Evolutionary conservation across 1,284 basidiomycete genomes (phyloP).

Genomic region (Sanghuangporus baumii): DNA sequence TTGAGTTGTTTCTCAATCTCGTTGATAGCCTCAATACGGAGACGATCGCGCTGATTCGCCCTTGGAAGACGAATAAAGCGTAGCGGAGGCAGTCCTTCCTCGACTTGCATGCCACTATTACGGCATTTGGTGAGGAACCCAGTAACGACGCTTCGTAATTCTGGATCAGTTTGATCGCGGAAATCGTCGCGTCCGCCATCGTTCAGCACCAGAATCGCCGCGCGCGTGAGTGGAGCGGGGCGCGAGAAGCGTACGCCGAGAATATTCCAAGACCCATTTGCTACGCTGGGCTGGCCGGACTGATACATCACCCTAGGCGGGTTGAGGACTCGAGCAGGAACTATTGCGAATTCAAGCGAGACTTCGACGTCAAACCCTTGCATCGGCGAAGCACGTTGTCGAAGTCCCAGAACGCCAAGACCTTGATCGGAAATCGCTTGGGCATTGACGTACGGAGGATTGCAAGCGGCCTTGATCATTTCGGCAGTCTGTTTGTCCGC

Average conservation of each 20-base stretch:
- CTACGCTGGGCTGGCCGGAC: slow-evolving; percentile 16
- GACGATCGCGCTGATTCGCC: slow-evolving; percentile 25
- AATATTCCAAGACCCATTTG: slow-evolving; percentile 68
- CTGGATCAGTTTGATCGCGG: slow-evolving; percentile 45
- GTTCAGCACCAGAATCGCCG: slow-evolving; percentile 5
- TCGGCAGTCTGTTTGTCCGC: slow-evolving; percentile 34
- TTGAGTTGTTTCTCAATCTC: slow-evolving; percentile 5
- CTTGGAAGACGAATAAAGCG: slow-evolving; percentile 56
- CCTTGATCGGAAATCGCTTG: slow-evolving; percentile 48
- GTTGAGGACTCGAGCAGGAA: slow-evolving; percentile 57
- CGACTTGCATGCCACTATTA: slow-evolving; percentile 10
- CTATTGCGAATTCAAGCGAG: slow-evolving; percentile 44
- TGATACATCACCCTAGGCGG: slow-evolving; percentile 53
- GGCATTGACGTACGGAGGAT: slow-evolving; percentile 8
- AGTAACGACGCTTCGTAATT: slow-evolving; percentile 24
- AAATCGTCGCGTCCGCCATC: slow-evolving; percentile 13
- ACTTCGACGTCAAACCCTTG: slow-evolving; percentile 52
- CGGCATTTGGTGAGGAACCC: slow-evolving; percentile 11
- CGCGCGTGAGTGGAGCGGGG: neutral
- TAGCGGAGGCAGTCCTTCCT: slow-evolving; percentile 52
- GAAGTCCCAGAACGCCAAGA: slow-evolving; percentile 43
- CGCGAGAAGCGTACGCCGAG: slow-evolving; percentile 30
- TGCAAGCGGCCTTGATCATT: slow-evolving; percentile 15
- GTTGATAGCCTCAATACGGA: slow-evolving; percentile 5
- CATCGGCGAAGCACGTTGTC: slow-evolving; percentile 26